Percentiles rank a stretch among this genome's conserved stretches.
phyloP scores from a whole-genome alignment of 2,329 filamentous ascomycete genomes.

The Gnomoniopsis smithogilvyi region DNA sequence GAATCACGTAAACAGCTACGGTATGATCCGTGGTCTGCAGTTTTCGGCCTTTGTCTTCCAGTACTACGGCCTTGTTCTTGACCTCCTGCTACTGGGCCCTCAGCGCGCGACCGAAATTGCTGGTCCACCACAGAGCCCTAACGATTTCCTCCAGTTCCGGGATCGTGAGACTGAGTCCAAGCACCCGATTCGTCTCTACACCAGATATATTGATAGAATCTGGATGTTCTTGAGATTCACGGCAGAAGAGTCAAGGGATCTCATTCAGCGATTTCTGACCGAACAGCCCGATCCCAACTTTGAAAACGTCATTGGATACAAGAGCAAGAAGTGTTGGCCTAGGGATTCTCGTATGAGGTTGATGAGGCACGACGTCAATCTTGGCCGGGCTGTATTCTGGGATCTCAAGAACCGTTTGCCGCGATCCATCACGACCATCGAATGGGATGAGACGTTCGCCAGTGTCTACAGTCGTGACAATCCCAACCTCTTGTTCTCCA shows the following conservation, averaged over 20 bases:
- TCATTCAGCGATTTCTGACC: slow-evolving; percentile 96
- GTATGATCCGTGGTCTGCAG: slow-evolving; percentile 95
- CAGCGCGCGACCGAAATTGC: slow-evolving; percentile 98
- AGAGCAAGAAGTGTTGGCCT: slow-evolving; percentile 99
- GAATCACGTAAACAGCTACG: slow-evolving; percentile 99
- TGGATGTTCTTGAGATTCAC: slow-evolving; percentile 97
- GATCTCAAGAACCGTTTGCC: slow-evolving; percentile 96
- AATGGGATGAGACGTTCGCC: slow-evolving; percentile 98
- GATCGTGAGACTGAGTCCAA: slow-evolving; percentile 88
- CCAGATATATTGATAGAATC: slow-evolving; percentile 95
- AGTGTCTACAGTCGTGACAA: slow-evolving; percentile 99
- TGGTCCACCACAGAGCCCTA: slow-evolving; percentile 86
- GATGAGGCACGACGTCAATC: slow-evolving; percentile 98
- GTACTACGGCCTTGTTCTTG: slow-evolving; percentile 94
- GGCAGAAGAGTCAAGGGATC: slow-evolving; percentile 88
- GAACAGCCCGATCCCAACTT: slow-evolving; percentile 99
- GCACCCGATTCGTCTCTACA: slow-evolving; percentile 97
- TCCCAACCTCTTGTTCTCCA: slow-evolving; percentile 93
- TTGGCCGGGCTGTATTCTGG: slow-evolving; percentile 97
- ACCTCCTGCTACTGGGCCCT: slow-evolving; percentile 85
- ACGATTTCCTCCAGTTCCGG: slow-evolving; percentile 96
- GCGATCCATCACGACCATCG: slow-evolving; percentile 91
- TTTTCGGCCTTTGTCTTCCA: slow-evolving; percentile 99
- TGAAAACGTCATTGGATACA: slow-evolving; percentile 98
- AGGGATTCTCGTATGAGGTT: slow-evolving; percentile 95